Evolutionary conservation across 1,139 yeast genomes (phyloP).

Genomic region (Schizosaccharomyces versatilis): DNA sequence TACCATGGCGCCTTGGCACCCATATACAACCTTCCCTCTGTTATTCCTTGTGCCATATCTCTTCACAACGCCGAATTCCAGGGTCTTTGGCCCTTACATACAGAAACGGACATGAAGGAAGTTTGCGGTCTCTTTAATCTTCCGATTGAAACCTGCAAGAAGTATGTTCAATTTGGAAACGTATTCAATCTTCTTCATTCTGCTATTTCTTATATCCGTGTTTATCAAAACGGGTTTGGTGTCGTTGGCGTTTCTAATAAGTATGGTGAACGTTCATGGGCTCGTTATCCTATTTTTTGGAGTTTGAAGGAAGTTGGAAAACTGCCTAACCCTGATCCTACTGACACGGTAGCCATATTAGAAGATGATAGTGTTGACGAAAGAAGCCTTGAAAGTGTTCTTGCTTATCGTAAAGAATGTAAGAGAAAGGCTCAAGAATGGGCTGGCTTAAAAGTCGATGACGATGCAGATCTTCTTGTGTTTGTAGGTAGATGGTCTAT

Average conservation of each 20-base stretch:
- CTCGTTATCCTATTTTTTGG: constrained; percentile 11
- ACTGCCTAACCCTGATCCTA: constrained; percentile 11
- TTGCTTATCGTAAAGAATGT: constrained; percentile 3
- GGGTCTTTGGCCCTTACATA: constrained; percentile 11
- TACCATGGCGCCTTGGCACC: constrained; percentile 11
- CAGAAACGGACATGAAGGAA: constrained; percentile 8
- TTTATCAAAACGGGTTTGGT: constrained; percentile 10
- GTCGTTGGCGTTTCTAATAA: constrained; percentile 11
- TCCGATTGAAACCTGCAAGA: constrained; percentile 6
- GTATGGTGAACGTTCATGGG: constrained; percentile 11
- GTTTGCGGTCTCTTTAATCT: constrained; percentile 10
- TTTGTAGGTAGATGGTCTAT: constrained; percentile 12
- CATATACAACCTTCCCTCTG: constrained; percentile 8
- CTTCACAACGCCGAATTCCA: constrained; percentile 11
- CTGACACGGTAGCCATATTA: constrained; percentile 6
- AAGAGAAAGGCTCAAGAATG: constrained; percentile 11
- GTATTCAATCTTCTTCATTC: constrained; percentile 11
- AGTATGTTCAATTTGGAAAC: constrained; percentile 10
- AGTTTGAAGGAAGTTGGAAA: constrained; percentile 10
- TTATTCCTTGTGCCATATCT: constrained; percentile 9
- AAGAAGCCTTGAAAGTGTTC: constrained; percentile 4
- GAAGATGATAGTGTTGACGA: constrained; percentile 4
- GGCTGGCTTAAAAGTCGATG: constrained; percentile 10
- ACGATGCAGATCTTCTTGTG: constrained; percentile 9
- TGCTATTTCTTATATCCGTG: constrained; percentile 9